Evolutionary conservation across 345 rosid genomes (phyloP), one percentile per base, ranked within the genome.

Genomic region (Rhizophora apiculata): DNA sequence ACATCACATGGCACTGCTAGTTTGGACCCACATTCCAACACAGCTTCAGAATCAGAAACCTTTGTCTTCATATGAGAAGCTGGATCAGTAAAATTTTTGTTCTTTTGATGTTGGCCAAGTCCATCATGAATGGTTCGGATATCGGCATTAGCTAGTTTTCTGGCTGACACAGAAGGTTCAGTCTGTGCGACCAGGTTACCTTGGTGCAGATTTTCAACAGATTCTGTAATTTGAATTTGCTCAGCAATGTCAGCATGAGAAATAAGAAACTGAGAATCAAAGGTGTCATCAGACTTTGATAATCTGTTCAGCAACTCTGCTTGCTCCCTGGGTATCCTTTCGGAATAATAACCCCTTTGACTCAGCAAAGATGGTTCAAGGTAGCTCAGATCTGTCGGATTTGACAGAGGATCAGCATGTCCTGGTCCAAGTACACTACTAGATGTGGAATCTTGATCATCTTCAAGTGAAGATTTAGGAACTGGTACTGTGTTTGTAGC

Each of bases 221-320:
- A 72, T 79, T 83, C 88, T 43, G 78, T 59, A 31, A 68, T 64
- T 26, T 79, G 72, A 72, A 73, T 85, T 60, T 66, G 83, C 68
- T 83, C 89, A n/a, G 74, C 58, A 53, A 73, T 62, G 61, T 74
- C 81, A 62, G 85, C 68, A 65, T 84, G 84, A 65, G 96, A 76
- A 61, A 75, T 59, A 59, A 85, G 60, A 60, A 88, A 75, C 79
- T 87, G 98, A 77, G 91, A 72, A 81, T 83, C 93, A 74, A 85
- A 78, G 24, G 92, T 82, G 72, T 84, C 82, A 69, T 89, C 93
- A 29, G 98, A 93, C 63, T 93, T 93, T n/a, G 98, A 88, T 27
- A 84, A 71, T 27, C 96, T 85, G 63, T 71, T 84, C 72, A 87
- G 87, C 74, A 86, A 64, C 32, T 85, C 98, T 67, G 77, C 64